A percentile compares a stretch with the other conserved stretches of the same genome.
phyloP scores from a whole-genome alignment of 768 basidiomycete genomes.

The Punctularia strigosozonata region DNA sequence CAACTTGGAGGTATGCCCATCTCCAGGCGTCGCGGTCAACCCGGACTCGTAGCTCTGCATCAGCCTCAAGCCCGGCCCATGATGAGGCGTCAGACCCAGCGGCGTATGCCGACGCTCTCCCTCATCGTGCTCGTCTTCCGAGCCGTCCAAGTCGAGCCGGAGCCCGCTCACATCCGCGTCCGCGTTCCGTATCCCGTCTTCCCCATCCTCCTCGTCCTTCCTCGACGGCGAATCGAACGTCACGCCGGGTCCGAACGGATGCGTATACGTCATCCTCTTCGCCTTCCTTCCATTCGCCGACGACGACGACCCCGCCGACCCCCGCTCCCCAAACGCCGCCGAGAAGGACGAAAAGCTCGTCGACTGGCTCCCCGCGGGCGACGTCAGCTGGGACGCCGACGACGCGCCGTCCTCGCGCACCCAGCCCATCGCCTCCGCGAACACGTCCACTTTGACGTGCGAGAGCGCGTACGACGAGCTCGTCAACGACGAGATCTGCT shows the following conservation, averaged over 20 bases:
- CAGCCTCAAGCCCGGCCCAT: conserved; percentile 62
- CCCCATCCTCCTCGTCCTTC: background rate
- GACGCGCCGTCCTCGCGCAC: conserved; percentile 14
- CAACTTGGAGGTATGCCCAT: too few relatives aligned
- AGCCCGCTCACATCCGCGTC: conserved; percentile 1
- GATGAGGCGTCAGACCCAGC: too few relatives aligned
- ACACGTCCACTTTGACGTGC: conserved; percentile 40
- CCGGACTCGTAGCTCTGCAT: conserved; percentile 86
- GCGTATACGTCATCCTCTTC: too few relatives aligned
- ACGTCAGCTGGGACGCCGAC: conserved; percentile 24
- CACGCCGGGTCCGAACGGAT: conserved; percentile 58
- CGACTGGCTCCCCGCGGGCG: too few relatives aligned
- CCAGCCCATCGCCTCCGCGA: conserved; percentile 61
- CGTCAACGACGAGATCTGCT: too few relatives aligned
- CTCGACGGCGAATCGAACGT: conserved; percentile 47
- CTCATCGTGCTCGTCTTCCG: too few relatives aligned
- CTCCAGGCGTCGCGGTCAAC: conserved; percentile 61
- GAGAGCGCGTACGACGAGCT: too few relatives aligned
- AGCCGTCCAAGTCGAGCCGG: conserved; percentile 21
- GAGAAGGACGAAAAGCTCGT: conserved; percentile 15
- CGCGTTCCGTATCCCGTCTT: conserved; percentile 5
- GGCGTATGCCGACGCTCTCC: too few relatives aligned
- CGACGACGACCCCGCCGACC: too few relatives aligned
- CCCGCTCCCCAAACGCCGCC: conserved; percentile 6
- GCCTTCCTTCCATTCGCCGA: too few relatives aligned